These are phyloP conservation scores for Arabidopsis suecica DNA, from an alignment of 345 rosid genomes.

Conservation along the genomic window DNA sequence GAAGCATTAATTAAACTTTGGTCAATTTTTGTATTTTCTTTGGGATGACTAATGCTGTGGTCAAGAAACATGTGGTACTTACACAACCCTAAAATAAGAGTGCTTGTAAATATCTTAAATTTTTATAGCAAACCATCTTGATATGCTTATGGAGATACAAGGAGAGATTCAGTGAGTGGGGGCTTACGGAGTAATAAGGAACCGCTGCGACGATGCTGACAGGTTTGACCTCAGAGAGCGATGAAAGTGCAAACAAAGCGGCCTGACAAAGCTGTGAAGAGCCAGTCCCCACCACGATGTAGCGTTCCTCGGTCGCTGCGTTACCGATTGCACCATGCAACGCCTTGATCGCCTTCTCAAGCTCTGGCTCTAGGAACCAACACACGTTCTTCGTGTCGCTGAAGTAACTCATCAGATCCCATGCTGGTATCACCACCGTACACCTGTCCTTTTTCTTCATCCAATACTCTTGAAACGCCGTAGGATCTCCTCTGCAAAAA, in stretches of 20 bases:
- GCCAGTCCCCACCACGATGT: slow-evolving; percentile 81
- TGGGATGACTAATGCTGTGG: not conserved
- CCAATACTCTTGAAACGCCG: slow-evolving; percentile 71
- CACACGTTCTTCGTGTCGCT: slow-evolving; percentile 56
- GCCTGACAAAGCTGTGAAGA: slow-evolving; percentile 82
- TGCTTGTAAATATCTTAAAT: not conserved
- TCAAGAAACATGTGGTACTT: not conserved
- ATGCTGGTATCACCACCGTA: slow-evolving; percentile 58
- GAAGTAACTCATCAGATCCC: slow-evolving; percentile 85
- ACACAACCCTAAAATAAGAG: not conserved
- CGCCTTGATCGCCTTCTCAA: slow-evolving; percentile 64
- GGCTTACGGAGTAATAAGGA: slow-evolving; percentile 84
- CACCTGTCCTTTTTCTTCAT: slow-evolving; percentile 58
- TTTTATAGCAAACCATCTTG: not conserved
- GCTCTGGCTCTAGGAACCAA: slow-evolving; percentile 78
- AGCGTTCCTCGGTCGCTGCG: slow-evolving; percentile 55
- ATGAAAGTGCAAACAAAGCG: slow-evolving; percentile 66
- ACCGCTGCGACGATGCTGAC: slow-evolving; percentile 73
- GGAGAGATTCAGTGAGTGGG: not conserved
- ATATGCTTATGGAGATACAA: not conserved
- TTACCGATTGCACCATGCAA: slow-evolving; percentile 68
- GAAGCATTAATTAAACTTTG: not conserved
- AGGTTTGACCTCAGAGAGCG: slow-evolving; percentile 53
- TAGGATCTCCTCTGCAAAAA: slow-evolving; percentile 80
- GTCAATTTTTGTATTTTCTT: not conserved